Evolutionary conservation across 2,329 filamentous ascomycete genomes (phyloP).

Genomic region (Leptodontidium sp.): DNA sequence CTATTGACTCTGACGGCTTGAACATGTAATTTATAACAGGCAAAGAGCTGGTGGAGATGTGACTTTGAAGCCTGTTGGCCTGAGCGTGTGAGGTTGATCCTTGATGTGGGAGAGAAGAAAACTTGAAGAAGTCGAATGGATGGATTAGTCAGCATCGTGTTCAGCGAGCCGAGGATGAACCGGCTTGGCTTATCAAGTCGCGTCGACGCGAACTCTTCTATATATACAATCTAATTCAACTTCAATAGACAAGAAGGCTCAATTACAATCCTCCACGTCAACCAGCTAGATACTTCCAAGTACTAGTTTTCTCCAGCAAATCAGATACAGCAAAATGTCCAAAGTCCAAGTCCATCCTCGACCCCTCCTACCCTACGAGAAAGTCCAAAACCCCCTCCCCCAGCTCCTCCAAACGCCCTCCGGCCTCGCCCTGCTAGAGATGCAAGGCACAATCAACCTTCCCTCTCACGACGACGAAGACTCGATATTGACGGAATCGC

Average conservation of each 20-base stretch:
- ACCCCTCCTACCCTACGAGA: neutral
- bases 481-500: constrained; percentile 43
- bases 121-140: no score
- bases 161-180: neutral
- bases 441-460: constrained; percentile 90
- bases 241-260: neutral
- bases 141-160: neutral
- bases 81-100: no score
- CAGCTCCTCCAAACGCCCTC: constrained; percentile 86
- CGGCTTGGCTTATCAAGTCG: neutral
- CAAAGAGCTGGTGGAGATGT: no score
- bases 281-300: no score
- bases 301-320: neutral
- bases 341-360: constrained; percentile 24
- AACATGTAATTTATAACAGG: no score
- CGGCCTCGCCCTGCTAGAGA: constrained; percentile 87
- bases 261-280: no score
- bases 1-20: no score
- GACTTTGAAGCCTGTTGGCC: no score
- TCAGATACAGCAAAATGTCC: constrained; percentile 11
- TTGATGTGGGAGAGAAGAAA: no score
- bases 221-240: neutral
- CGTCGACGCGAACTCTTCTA: constrained; percentile 3
- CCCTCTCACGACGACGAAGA: constrained; percentile 55
- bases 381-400: constrained; percentile 68